Conservation (phyloP, 352 stramenopile genomes). For the Halophytophthora batemanensis region DNA sequence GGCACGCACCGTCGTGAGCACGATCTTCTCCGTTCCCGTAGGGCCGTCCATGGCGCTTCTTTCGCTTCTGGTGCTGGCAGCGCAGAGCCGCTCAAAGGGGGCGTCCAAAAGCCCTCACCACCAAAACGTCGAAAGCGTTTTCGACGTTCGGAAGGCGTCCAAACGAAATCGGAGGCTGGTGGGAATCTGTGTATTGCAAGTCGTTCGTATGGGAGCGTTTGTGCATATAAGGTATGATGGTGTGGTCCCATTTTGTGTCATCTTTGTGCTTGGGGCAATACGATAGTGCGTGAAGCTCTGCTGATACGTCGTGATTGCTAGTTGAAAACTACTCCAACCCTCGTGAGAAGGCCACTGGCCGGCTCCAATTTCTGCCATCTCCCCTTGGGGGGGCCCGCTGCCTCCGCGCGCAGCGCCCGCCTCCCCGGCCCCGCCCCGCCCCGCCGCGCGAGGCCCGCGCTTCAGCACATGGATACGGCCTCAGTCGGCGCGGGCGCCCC, state of each 20-base stretch:
- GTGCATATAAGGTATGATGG: conserved; percentile 5
- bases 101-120: conserved; percentile 9
- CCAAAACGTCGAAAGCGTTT: conserved; percentile 5
- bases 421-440: not conserved
- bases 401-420: not conserved
- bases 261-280: conserved; percentile 94
- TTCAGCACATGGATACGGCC: too few relatives aligned
- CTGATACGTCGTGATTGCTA: conserved; percentile 94
- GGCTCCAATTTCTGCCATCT: conserved; percentile 90
- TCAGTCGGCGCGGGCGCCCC: not conserved
- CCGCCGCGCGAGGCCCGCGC: too few relatives aligned
- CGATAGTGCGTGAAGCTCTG: conserved; percentile 92
- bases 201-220: conserved; percentile 27
- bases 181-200: not conserved
- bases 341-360: conserved; percentile 88
- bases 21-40: conserved; percentile 74
- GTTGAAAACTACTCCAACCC: conserved; percentile 94
- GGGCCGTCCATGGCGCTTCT: conserved; percentile 53
- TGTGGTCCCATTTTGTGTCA: conserved; percentile 1
- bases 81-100: conserved; percentile 16
- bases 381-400: conserved; percentile 61
- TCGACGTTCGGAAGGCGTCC: not conserved
- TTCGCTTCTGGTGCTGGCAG: conserved; percentile 18
- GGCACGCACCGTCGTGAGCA: conserved; percentile 56
- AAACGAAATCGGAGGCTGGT: not conserved